Evolutionary conservation across 257 asterid species (phyloP), one percentile per base, ranked within the genome.

Genomic region (Galeopsis tetrahit): DNA sequence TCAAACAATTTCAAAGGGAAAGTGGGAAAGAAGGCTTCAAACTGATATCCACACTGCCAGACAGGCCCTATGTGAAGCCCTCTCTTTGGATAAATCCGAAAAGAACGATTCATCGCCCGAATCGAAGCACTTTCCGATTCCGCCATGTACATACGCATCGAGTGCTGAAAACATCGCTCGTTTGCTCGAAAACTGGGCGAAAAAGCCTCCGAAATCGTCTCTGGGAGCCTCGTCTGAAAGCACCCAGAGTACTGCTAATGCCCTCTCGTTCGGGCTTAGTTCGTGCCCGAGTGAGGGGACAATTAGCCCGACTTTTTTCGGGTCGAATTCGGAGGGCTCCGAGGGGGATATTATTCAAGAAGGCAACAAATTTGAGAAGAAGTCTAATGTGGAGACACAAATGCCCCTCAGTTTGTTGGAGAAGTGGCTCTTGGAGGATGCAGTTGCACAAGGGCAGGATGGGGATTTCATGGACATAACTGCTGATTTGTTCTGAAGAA

Each of bases 11-110:
- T 68, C 88, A 1, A 92, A 90, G 74, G 98, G 97, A 1, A 91
- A 88, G 52, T 92, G 98, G 98, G 98, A 92, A 71, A 92, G 86
- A 66, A 77, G 93, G 90, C 98, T 92, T 55, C 98, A 92, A 61
- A 90, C 98, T 2, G 96, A 92, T 14, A 90, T 92, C 39, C 94
- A 92, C 74, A 85, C 71, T 70, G 98, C 98, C 69, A 92, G 90
- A 75, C 93, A 85, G 72, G 98, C 96, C 83, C 70, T 92, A 8
- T 79, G 87, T 44, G 97, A 90, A 6, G 98, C 98, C 39, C 82
- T 92, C 13, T 90, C 95, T 21, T 77, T 90, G 0, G 86, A 90
- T 64, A 84, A 85, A 77, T 31, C 77, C 6, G 43, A 44, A 53
- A 39, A 35, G 5, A 66, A 10, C 28, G 28, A 21, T n/a, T 5